Evolutionary conservation across 23 red algal genomes (phyloP).

Genomic region (Gracilaria domingensis): DNA sequence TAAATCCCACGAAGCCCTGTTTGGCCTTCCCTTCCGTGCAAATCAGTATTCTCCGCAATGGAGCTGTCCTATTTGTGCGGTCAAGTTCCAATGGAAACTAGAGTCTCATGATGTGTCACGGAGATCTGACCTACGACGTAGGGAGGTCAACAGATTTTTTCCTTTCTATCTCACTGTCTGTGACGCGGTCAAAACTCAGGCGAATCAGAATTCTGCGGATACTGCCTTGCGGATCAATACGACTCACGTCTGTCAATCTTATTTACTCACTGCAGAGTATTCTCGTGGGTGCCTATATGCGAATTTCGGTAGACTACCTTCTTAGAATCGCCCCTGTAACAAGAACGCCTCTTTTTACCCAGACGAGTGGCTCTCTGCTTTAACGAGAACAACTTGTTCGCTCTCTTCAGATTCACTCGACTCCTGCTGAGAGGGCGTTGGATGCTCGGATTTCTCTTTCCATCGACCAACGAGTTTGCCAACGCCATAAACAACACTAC

Average conservation of each 20-base stretch:
- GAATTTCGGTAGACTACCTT: background rate
- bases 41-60: background rate
- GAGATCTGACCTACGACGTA: background rate
- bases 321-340: background rate
- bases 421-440: background rate
- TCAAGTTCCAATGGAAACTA: background rate
- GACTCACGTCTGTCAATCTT: background rate
- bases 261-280: background rate
- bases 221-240: background rate
- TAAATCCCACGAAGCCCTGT: background rate
- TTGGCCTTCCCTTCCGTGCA: background rate
- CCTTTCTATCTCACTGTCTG: background rate
- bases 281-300: background rate
- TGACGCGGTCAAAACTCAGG: background rate
- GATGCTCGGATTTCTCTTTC: background rate
- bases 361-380: background rate
- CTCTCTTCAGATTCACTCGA: background rate
- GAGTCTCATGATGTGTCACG: background rate
- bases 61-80: background rate
- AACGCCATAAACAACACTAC: slow-evolving; percentile 58
- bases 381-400: background rate
- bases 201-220: background rate
- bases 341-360: background rate
- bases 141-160: background rate
- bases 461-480: slow-evolving; percentile 33